Evolutionary conservation across 2,329 filamentous ascomycete species (phyloP), one percentile per base, ranked within the genome.

Genomic region (Fusarium succisae): DNA sequence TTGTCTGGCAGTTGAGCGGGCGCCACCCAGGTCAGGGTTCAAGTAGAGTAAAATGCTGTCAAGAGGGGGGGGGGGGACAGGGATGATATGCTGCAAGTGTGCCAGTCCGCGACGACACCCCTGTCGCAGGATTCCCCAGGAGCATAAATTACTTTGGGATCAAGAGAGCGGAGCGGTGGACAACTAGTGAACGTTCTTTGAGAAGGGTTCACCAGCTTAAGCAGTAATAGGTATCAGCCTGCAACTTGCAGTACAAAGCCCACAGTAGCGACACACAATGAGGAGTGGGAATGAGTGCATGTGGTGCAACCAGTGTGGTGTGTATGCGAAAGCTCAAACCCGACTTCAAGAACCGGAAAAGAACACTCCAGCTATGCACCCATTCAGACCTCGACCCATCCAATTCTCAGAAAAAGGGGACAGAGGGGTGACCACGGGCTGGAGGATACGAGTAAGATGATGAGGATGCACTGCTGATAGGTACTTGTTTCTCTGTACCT

Each of bases 1-100:
- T 76, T 72, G 76, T 77, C 74, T 77, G 75, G 76, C 76, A 76
- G 76, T 72, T 76, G 68, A 51, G 72, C 63, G 63, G 60, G 61
- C 62, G 70, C 65, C 63, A 63, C 32, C 69, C 65, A 68, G 57
- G 65, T 61, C 71, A 75, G 72, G 63, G 58, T 69, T 66, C 67
- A 66, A 54, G 44, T 53, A 66, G 68, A 71, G 68, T 45, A 51
- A 51, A 51, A 35, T 51, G 48, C 48, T 66, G 43, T 54, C 57
- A 55, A 59, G 69, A 57, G 64, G 53, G 47, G 54, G 60, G 63
- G 70, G 62, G 67, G 65, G 43, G 67, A 72, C 57, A 72, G 67
- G 66, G 74, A 62, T 77, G 73, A 70, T 70, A 70, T 72, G 67
- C 59, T 72, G 69, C 68, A 67, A 68, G 57, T 69, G 63, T 48